Evolutionary conservation across 2,329 filamentous ascomycete species (phyloP).

Genomic region (Chaetomium sp.): DNA sequence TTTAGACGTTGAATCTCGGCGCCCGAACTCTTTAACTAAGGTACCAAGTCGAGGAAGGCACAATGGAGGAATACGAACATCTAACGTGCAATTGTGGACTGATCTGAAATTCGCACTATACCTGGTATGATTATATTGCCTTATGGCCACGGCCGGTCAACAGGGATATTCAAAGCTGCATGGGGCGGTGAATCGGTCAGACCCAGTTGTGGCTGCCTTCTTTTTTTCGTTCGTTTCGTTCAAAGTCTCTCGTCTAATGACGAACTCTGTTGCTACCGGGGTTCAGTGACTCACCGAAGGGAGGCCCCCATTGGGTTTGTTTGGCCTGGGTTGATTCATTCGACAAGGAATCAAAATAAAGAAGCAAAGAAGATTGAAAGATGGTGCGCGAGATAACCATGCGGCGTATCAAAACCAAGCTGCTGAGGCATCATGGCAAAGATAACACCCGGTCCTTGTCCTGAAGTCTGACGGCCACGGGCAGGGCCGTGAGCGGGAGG

Average conservation of each 20-base stretch:
- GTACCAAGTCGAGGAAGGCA: not conserved
- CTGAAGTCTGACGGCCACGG: too few relatives aligned
- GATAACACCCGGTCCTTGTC: too few relatives aligned
- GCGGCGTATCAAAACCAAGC: too few relatives aligned
- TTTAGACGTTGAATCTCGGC: not conserved
- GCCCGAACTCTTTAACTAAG: not conserved
- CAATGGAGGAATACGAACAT: not conserved
- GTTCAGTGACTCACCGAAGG: slow-evolving; percentile 4
- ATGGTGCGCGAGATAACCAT: too few relatives aligned
- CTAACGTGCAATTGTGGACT: not conserved
- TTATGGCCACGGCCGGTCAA: not conserved
- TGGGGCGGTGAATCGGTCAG: slow-evolving; percentile 2
- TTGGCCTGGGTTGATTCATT: too few relatives aligned
- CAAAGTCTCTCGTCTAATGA: too few relatives aligned
- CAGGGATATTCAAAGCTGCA: not conserved
- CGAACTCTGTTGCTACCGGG: not conserved
- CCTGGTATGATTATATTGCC: not conserved
- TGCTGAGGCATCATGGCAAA: too few relatives aligned
- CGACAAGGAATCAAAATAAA: too few relatives aligned
- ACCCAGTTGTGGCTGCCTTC: slow-evolving; percentile 8
- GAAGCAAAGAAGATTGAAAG: too few relatives aligned
- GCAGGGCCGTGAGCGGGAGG: too few relatives aligned
- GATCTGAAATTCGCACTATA: not conserved
- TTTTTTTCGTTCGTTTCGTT: not conserved
- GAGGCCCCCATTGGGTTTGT: too few relatives aligned